Evolutionary conservation across 2,329 filamentous ascomycete species (phyloP).

Genomic region (Claviceps quebecensis): DNA sequence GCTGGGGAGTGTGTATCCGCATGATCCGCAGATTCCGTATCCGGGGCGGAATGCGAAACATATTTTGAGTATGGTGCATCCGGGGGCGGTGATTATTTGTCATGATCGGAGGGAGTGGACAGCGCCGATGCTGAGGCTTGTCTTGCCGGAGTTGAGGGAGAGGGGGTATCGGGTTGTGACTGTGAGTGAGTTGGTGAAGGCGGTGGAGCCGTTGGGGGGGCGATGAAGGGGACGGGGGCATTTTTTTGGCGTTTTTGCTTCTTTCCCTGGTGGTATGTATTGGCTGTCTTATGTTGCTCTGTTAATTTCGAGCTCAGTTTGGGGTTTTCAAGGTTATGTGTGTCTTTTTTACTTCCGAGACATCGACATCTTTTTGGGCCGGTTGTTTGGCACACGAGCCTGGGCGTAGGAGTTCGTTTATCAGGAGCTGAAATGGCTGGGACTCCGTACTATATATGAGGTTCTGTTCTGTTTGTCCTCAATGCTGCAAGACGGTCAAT

Average conservation of each 20-base stretch:
- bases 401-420: no score
- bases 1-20: constrained; percentile 76
- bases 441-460: no score
- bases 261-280: not conserved
- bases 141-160: constrained; percentile 56
- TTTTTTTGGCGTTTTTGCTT: not conserved
- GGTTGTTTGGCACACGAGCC: no score
- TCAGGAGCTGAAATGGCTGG: no score
- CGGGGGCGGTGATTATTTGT: constrained; percentile 70
- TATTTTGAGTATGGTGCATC: constrained; percentile 63
- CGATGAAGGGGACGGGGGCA: constrained; percentile 4
- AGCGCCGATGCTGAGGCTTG: constrained; percentile 57
- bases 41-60: constrained; percentile 60
- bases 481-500: no score
- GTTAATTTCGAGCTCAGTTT: no score
- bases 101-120: constrained; percentile 81
- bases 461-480: no score
- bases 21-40: constrained; percentile 72
- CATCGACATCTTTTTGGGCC: no score
- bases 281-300: no score
- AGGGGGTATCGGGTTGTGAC: constrained; percentile 61
- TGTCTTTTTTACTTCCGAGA: no score
- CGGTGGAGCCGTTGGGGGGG: constrained; percentile 15
- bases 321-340: no score
- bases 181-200: constrained; percentile 49